These are phyloP conservation scores for Lanmaoa rubissima DNA, from an alignment of 768 basidiomycete genomes.

Conservation along the genomic window DNA sequence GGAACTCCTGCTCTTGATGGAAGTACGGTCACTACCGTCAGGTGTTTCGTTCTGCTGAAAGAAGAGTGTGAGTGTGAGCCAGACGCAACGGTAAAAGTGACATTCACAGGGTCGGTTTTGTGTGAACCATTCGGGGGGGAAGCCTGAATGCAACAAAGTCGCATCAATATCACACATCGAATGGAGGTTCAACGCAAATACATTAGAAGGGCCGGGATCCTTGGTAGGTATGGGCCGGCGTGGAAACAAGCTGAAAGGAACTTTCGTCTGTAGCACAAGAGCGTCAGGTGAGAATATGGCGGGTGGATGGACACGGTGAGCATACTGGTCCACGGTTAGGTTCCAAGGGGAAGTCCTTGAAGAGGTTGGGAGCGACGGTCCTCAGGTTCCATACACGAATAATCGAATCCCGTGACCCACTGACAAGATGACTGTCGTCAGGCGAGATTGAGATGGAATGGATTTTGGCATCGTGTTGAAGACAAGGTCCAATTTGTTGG, in stretches of 20 bases:
- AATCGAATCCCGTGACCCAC: constrained; percentile 14
- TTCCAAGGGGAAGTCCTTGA: constrained; percentile 8
- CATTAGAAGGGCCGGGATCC: not conserved
- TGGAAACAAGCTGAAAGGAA: not conserved
- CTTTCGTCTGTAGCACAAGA: not conserved
- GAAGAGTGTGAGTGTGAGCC: not conserved
- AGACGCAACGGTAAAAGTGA: not conserved
- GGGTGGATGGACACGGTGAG: not conserved
- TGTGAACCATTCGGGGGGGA: not conserved
- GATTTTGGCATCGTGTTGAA: constrained; percentile 11
- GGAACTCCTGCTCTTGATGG: not conserved
- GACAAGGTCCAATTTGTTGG: constrained; percentile 16
- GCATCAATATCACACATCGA: not conserved
- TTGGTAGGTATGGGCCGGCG: not conserved
- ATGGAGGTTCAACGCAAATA: not conserved
- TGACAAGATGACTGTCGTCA: constrained; percentile 13
- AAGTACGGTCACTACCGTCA: not conserved
- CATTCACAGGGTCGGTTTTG: not conserved
- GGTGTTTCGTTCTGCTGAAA: not conserved
- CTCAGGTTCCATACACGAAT: constrained; percentile 19
- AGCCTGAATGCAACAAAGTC: not conserved
- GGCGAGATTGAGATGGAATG: constrained; percentile 18
- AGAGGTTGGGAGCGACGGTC: constrained; percentile 11
- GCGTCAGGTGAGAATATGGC: not conserved
- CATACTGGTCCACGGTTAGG: constrained; percentile 17